phyloP scores from a whole-genome alignment of 768 basidiomycete species.

The Russula virescens region DNA sequence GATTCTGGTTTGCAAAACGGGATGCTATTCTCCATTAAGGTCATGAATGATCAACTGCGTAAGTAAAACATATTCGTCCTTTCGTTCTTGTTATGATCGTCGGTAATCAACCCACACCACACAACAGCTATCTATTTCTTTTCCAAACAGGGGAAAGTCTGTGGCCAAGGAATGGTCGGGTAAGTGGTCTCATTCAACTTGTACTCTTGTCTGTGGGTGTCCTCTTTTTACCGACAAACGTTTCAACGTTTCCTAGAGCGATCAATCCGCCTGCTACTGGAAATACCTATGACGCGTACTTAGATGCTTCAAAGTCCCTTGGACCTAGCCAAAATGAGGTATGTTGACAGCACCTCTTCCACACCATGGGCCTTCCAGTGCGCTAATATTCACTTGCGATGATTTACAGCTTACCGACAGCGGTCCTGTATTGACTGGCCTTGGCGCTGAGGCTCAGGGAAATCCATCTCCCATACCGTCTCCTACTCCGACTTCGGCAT shows the following conservation, averaged over 20 bases:
- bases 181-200: conserved; percentile 24
- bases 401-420: conserved; percentile 33
- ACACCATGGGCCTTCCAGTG: no score
- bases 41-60: conserved; percentile 45
- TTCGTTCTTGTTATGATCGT: background rate
- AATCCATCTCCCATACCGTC: background rate
- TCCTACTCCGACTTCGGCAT: background rate
- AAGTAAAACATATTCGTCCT: conserved; percentile 23
- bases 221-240: background rate
- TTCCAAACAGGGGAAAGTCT: conserved; percentile 44
- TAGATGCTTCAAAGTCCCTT: conserved; percentile 36
- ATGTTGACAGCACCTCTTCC: conserved; percentile 18
- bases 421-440: conserved; percentile 39
- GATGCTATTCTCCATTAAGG: conserved; percentile 41
- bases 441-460: conserved; percentile 23
- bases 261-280: conserved; percentile 46
- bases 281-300: conserved; percentile 40
- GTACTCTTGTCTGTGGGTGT: background rate
- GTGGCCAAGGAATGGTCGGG: conserved; percentile 49
- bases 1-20: conserved; percentile 45
- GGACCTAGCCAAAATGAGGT: conserved; percentile 35
- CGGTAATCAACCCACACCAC: background rate
- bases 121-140: conserved; percentile 51
- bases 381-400: background rate
- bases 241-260: conserved; percentile 22